Base-by-base conservation (phyloP, 176 grass and related monocot genomes). In the Triticum aestivum region DNA sequence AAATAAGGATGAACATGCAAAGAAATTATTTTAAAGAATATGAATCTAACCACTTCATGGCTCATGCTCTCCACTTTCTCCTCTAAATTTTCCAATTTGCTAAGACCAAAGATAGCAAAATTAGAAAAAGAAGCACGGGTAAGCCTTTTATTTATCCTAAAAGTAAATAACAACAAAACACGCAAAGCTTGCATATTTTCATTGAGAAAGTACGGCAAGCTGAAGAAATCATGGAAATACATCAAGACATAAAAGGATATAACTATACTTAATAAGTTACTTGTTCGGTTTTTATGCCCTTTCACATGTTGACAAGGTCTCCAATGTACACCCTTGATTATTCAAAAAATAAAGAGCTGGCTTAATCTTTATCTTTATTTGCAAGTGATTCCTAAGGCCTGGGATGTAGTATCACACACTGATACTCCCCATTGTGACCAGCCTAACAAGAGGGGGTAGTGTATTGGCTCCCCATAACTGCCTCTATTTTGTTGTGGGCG, bases 41-140 rank as follows among this genome's bases (percentile, higher is more conserved):
- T 67, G 26, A 12, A 81, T 51, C 41, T 14, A 67, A 68, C 79
- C 79, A 81, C 63, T 81, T 81, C 79, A n/a, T 67, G 24, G 1
- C 79, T 67, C 9, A 67, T n/a, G 17, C 20, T 24, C 23, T 81
- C 79, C 61, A 81, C 10, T 14, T 32, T 66, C 2, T 15, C 64
- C 9, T 73, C 34, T 5, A 71, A 39, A 2, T 11, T 71, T 37
- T 8, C 79, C 37, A 80, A 30, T 80, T 80, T 80, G 37, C 78
- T 80, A 38, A 65, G 70, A 24, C 11, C 38, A 44, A 73, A 45
- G 70, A 45, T 11, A 24, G 1, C 20, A 42, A 14, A 52, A 76
- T 1, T 54, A 47, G 3, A 74, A 54, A 76, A 11, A 15, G 3
- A 75, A 76, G 14, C 13, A 76, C 26, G 0, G 23, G 3, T 75